Base-by-base conservation (phyloP, 1,139 yeast genomes). In the Tardiomyces digboiensis region DNA sequence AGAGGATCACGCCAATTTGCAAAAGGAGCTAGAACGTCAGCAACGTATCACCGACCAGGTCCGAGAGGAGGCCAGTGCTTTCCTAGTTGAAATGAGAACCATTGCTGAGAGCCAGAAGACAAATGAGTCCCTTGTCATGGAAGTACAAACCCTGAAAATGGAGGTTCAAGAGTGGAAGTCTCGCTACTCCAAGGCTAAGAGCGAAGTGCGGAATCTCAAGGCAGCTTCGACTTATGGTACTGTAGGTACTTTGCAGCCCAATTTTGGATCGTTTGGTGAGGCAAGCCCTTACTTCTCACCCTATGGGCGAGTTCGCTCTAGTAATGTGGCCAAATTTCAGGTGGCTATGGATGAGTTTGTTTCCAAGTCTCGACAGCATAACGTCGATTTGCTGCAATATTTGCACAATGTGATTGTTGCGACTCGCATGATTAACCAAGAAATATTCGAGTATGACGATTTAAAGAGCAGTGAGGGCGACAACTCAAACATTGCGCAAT, bases 41-140 rank as follows among this genome's bases (percentile, higher is more conserved):
- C 66, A 62, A 39, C 49, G 49, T 26, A 56, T 67, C 12, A 66
- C 70, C 0, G 68, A 65, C 21, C 65, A 66, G 47, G 71, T 68
- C 19, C 59, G 69, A n/a, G 50, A 55, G 3, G 72, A 69, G 48
- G 72, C 72, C 1, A 55, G 62, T 7, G 59, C 53, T n/a, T 64
- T 67, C 46, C 52, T 69, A 38, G 54, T 52, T 14, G 72, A 69
- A 45, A 66, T 69, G 71, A 54, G 67, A 20, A 51, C 57, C 1
- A 57, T 68, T 36, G 63, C 71, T 3, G 60, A 60, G 42, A 51
- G 52, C 37, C 64, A 61, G 21, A 37, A 42, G 16, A 49, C 54
- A 37, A 56, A 29, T 51, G 49, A 12, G 48, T 60, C 29, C 46
- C 54, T 14, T 40, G 51, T 29, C n/a, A 20, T 13, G 6, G 59